These are phyloP conservation scores for Fusarium proliferatum DNA, from an alignment of 2,329 filamentous ascomycete species.

Conservation along the genomic window DNA sequence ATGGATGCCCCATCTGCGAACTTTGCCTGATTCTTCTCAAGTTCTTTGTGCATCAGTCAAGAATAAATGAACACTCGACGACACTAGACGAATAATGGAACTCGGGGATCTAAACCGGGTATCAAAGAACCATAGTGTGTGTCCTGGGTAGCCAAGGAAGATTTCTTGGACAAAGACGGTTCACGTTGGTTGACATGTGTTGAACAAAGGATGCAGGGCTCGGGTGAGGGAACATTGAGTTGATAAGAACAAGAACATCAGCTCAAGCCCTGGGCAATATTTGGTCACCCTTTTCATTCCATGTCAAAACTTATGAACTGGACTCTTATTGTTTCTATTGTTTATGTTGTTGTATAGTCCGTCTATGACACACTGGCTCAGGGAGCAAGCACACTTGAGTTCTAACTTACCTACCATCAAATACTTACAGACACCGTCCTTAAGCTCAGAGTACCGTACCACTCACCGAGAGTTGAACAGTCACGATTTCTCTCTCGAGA, in stretches of 20 bases:
- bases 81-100: not conserved
- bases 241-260: slow-evolving; percentile 16
- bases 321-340: not conserved
- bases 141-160: not conserved
- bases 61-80: not conserved
- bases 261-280: not conserved
- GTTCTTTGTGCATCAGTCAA: slow-evolving; percentile 19
- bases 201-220: slow-evolving; percentile 20
- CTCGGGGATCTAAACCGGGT: slow-evolving; percentile 13
- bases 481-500: no score
- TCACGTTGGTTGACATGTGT: not conserved
- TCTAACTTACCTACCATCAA: not conserved
- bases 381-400: not conserved
- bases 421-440: not conserved
- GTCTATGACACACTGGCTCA: slow-evolving; percentile 1
- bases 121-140: not conserved
- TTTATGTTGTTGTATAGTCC: not conserved
- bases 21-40: not conserved
- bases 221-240: not conserved
- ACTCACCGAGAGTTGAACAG: not conserved
- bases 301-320: not conserved
- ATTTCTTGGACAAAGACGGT: slow-evolving; percentile 19
- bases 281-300: not conserved
- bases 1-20: not conserved
- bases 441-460: not conserved